A percentile compares a stretch with the other conserved stretches of the same genome.
phyloP scores from a whole-genome alignment of 116 monocot genomes.

The Dioscorea cayenensis region DNA sequence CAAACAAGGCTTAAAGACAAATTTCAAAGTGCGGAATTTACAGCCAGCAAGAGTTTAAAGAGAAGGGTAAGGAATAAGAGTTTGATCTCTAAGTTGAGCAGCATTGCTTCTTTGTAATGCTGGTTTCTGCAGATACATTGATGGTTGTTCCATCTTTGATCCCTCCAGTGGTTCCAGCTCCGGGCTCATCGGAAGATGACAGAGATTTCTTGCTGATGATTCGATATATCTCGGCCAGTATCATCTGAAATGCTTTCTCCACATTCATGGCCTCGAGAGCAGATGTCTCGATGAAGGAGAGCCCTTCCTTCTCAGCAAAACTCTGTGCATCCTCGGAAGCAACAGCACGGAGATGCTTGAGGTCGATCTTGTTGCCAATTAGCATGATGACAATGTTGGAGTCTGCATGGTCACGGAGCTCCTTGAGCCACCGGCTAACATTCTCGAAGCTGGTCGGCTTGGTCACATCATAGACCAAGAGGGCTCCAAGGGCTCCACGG shows the following conservation, averaged over 20 bases:
- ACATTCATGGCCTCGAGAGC: constrained; percentile 62
- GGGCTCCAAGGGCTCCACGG: constrained; percentile 58
- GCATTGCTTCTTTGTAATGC: constrained; percentile 24
- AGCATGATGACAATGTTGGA: constrained; percentile 56
- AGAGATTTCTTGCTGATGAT: constrained; percentile 49
- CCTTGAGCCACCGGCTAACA: constrained; percentile 60
- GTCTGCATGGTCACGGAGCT: constrained; percentile 64
- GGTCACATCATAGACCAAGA: constrained; percentile 51
- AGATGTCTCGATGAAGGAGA: constrained; percentile 61
- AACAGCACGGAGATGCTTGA: constrained; percentile 48
- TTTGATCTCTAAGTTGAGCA: constrained; percentile 24
- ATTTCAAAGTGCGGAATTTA: too few relatives aligned
- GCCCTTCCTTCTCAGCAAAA: constrained; percentile 55
- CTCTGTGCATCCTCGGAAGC: constrained; percentile 40
- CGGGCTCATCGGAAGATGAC: constrained; percentile 14
- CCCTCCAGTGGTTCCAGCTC: constrained; percentile 7
- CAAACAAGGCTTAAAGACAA: too few relatives aligned
- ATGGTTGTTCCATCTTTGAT: constrained; percentile 52
- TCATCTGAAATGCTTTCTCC: constrained; percentile 54
- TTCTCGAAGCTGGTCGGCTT: constrained; percentile 60
- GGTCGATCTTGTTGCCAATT: constrained; percentile 53
- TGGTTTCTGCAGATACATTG: constrained; percentile 21
- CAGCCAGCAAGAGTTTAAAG: too few relatives aligned
- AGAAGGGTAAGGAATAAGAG: too few relatives aligned
- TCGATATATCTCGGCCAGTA: constrained; percentile 39